Percentiles rank a stretch among this genome's conserved stretches.
Evolutionary conservation across 495 filamentous ascomycete species (phyloP).

Genomic region (Aspergillus saccharolyticus): DNA sequence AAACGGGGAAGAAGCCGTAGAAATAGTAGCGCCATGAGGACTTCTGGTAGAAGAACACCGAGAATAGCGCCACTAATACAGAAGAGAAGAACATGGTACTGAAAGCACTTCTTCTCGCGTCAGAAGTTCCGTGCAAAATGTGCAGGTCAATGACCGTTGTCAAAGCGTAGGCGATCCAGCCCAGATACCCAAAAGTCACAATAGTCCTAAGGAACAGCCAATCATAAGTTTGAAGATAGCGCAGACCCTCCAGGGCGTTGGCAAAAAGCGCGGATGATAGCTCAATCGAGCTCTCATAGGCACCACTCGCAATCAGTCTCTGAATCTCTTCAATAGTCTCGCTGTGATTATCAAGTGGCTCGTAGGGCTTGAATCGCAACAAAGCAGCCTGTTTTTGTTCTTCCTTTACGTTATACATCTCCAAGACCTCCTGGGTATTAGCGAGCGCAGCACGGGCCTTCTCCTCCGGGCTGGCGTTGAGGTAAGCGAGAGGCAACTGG

Average conservation of each 20-base stretch:
- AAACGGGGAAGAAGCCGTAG: slow-evolving; percentile 85
- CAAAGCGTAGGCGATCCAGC: slow-evolving; percentile 93
- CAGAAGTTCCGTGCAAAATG: slow-evolving; percentile 68
- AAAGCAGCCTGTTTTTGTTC: slow-evolving; percentile 70
- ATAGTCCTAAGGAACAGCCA: slow-evolving; percentile 97
- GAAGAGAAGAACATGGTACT: slow-evolving; percentile 69
- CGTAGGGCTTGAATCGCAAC: slow-evolving; percentile 71
- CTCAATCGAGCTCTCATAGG: slow-evolving; percentile 68
- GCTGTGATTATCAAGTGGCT: slow-evolving; percentile 50
- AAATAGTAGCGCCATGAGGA: slow-evolving; percentile 85
- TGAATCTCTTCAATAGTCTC: slow-evolving; percentile 60
- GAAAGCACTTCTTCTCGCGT: slow-evolving; percentile 57
- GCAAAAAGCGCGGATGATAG: slow-evolving; percentile 71
- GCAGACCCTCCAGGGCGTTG: slow-evolving; percentile 72
- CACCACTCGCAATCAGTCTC: slow-evolving; percentile 57
- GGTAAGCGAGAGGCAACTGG: slow-evolving; percentile 78
- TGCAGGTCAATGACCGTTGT: slow-evolving; percentile 88
- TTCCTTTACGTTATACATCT: slow-evolving; percentile 97
- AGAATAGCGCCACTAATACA: slow-evolving; percentile 66
- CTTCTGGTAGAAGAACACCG: slow-evolving; percentile 70
- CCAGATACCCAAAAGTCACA: slow-evolving; percentile 88
- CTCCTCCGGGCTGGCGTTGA: slow-evolving; percentile 62
- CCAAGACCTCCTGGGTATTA: slow-evolving; percentile 83
- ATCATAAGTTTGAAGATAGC: slow-evolving; percentile 94
- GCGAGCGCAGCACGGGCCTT: slow-evolving; percentile 83